These are phyloP conservation scores for Silene noctiflora DNA, from an alignment of 179 eudicot species.

Conservation along the genomic window DNA sequence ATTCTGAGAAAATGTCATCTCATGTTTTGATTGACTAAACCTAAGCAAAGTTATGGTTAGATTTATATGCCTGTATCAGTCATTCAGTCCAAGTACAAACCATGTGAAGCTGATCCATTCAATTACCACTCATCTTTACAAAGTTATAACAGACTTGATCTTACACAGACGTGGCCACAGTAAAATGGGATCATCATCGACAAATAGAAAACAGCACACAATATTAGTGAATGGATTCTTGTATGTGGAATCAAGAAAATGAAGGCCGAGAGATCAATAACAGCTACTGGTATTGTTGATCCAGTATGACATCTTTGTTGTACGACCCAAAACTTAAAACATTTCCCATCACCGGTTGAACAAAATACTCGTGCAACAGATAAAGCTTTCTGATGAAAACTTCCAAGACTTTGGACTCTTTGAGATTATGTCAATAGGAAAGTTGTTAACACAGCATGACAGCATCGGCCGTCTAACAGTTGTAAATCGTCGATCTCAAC, in stretches of 20 bases:
- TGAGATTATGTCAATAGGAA: background rate
- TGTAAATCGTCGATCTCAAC: too few species aligned
- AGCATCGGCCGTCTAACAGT: background rate
- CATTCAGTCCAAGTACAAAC: background rate
- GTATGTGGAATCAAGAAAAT: background rate
- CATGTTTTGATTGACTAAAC: conserved; percentile 4
- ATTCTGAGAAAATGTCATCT: conserved; percentile 3
- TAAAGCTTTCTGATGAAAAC: background rate
- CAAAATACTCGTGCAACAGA: background rate
- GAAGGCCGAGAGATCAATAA: background rate
- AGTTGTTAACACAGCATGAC: background rate
- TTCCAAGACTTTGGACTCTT: background rate
- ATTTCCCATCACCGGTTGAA: background rate
- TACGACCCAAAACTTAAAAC: background rate
- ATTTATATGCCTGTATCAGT: background rate
- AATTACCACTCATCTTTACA: background rate
- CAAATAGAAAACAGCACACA: too few species aligned
- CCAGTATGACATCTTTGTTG: background rate
- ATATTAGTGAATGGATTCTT: too few species aligned
- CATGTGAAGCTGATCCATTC: background rate
- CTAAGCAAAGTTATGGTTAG: background rate
- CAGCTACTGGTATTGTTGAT: background rate
- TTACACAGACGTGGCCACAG: background rate
- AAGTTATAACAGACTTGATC: background rate
- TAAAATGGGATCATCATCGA: too few species aligned